Conservation (phyloP, 192 early-diverging fungal species). For the Mycoemilia scoparia region DNA sequence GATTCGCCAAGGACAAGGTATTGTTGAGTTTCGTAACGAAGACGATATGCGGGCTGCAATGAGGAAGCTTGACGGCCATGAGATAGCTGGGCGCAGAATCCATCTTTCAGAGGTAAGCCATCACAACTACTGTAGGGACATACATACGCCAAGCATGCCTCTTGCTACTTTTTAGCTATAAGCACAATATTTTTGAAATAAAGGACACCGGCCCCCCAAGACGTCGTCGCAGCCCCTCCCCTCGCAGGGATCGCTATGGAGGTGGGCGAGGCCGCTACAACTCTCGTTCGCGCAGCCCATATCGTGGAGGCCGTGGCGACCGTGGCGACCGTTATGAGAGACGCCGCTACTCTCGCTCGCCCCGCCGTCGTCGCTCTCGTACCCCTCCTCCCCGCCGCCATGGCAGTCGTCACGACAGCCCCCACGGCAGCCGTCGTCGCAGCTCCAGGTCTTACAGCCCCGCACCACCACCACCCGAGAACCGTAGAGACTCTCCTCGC, state of each 20-base stretch:
- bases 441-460: constrained; percentile 34
- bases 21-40: constrained; percentile 72
- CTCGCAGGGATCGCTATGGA: neutral
- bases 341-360: constrained; percentile 22
- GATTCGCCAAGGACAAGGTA: constrained; percentile 63
- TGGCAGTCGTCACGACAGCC: too few species aligned
- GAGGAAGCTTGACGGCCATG: constrained; percentile 59
- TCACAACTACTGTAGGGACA: neutral
- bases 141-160: too few species aligned
- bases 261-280: too few species aligned
- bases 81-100: constrained; percentile 46
- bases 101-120: constrained; percentile 43
- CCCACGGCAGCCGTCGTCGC: constrained; percentile 26
- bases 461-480: neutral
- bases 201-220: neutral
- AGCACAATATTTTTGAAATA: neutral
- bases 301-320: constrained; percentile 11
- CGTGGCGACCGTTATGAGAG: constrained; percentile 16
- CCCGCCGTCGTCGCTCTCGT: constrained; percentile 29
- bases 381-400: constrained; percentile 3
- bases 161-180: too few species aligned
- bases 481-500: constrained; percentile 8
- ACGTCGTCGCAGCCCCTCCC: neutral
- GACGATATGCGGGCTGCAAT: constrained; percentile 74
- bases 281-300: too few species aligned